Percentiles rank a stretch among this genome's conserved stretches.
phyloP scores from a whole-genome alignment of 176 grass and related monocot species.

The Musa troglodytarum region DNA sequence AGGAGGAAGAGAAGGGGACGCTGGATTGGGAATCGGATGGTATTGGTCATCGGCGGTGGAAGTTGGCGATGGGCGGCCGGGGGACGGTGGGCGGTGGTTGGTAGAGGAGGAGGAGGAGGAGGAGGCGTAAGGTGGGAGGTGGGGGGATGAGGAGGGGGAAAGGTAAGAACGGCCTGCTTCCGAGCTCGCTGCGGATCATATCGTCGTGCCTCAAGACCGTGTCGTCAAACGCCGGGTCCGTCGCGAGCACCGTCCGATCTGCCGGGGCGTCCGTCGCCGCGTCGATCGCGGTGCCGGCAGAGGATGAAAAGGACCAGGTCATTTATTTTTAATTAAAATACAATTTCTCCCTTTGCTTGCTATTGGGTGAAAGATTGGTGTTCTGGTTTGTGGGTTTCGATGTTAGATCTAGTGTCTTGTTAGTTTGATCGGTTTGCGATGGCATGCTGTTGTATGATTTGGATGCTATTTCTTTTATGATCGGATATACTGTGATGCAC shows the following conservation, averaged over 20 bases:
- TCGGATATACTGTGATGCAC: background rate
- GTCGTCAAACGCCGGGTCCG: conserved; percentile 83
- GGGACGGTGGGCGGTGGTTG: background rate
- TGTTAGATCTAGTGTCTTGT: background rate
- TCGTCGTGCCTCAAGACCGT: conserved; percentile 99
- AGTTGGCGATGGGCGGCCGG: conserved; percentile 9
- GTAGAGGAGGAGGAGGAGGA: background rate
- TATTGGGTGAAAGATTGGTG: conserved; percentile 8
- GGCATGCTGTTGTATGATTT: background rate
- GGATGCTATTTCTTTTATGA: background rate
- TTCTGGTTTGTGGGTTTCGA: background rate
- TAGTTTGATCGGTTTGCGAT: background rate
- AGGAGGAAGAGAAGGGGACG: background rate
- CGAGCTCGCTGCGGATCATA: conserved; percentile 92
- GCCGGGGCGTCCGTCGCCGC: conserved; percentile 89
- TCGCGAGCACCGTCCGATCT: conserved; percentile 90
- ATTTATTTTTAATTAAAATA: background rate
- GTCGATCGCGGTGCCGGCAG: conserved; percentile 55
- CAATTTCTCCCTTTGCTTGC: conserved; percentile 7
- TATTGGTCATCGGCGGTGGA: conserved; percentile 1
- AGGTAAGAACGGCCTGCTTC: conserved; percentile 81
- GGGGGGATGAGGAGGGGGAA: conserved; percentile 50
- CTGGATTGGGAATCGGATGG: conserved; percentile 4
- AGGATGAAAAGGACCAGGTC: conserved; percentile 99
- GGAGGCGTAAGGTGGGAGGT: background rate